Evolutionary conservation across 768 basidiomycete genomes (phyloP).

Genomic region (Amanita subjunquillea): DNA sequence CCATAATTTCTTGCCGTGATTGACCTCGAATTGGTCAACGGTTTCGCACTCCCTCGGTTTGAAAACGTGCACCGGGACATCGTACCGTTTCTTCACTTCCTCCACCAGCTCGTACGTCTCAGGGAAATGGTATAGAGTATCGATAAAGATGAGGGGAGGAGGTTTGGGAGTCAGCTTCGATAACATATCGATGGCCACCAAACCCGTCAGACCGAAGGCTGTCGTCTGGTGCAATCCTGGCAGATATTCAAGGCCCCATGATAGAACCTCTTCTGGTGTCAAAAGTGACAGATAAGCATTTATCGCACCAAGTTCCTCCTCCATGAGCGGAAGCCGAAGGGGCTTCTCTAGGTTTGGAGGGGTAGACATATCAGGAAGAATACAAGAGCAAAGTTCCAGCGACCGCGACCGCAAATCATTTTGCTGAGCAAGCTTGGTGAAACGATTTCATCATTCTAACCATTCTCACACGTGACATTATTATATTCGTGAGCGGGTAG

Average conservation of each 20-base stretch:
- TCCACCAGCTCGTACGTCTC: slow-evolving; percentile 88
- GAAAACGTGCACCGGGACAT: slow-evolving; percentile 65
- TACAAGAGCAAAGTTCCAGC: background rate
- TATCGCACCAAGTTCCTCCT: slow-evolving; percentile 50
- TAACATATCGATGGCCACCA: slow-evolving; percentile 92
- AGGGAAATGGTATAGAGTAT: slow-evolving; percentile 92
- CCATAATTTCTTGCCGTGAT: slow-evolving; percentile 79
- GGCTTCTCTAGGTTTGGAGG: slow-evolving; percentile 24
- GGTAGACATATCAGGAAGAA: background rate
- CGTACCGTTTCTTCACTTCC: slow-evolving; percentile 69
- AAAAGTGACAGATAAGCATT: slow-evolving; percentile 67
- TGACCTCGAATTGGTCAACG: slow-evolving; percentile 65
- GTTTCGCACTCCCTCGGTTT: slow-evolving; percentile 64
- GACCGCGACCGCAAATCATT: too few species aligned
- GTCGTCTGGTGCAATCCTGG: slow-evolving; percentile 88
- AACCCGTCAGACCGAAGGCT: slow-evolving; percentile 92
- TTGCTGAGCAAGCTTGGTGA: too few species aligned
- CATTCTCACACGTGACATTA: background rate
- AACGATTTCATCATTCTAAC: background rate
- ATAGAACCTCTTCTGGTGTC: slow-evolving; percentile 74
- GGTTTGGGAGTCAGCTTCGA: slow-evolving; percentile 59
- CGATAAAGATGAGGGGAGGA: slow-evolving; percentile 89
- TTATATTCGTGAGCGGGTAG: background rate
- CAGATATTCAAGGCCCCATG: slow-evolving; percentile 75
- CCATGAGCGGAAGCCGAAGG: slow-evolving; percentile 46